Conservation (phyloP, 2,329 filamentous ascomycete genomes). For the Trichoderma guizhouense region DNA sequence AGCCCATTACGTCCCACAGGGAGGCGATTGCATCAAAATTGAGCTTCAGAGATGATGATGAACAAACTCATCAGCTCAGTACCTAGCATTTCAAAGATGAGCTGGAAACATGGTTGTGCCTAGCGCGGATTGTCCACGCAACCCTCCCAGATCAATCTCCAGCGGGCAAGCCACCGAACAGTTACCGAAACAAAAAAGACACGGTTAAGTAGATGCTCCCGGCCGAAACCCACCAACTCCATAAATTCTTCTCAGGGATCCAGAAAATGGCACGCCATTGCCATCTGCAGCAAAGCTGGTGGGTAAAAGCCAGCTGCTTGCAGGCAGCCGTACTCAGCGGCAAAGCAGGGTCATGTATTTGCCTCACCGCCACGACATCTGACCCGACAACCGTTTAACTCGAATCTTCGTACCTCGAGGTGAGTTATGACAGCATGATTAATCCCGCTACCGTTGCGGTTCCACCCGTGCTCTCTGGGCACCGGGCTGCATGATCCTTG, state of each 20-base stretch:
- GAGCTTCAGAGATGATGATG: neutral
- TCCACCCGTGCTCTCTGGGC: conserved; percentile 15
- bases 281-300: neutral
- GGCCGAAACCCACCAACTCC: neutral
- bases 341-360: conserved; percentile 11
- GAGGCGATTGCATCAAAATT: neutral
- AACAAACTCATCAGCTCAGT: neutral
- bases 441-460: conserved; percentile 2
- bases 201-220: neutral
- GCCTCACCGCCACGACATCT: conserved; percentile 29
- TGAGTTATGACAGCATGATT: conserved; percentile 28
- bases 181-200: conserved; percentile 31
- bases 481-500: conserved; percentile 12
- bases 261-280: neutral
- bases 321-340: neutral
- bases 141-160: neutral
- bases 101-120: neutral
- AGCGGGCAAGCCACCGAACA: conserved; percentile 29
- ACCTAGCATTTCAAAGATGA: neutral
- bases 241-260: neutral
- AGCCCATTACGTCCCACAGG: neutral
- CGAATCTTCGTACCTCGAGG: conserved; percentile 40
- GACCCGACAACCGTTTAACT: conserved; percentile 33
- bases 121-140: neutral
- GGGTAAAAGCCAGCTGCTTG: neutral